Evolutionary conservation across 1,139 yeast species (phyloP), one percentile per base, ranked within the genome.

Genomic region (Arxiozyma heterogenica): DNA sequence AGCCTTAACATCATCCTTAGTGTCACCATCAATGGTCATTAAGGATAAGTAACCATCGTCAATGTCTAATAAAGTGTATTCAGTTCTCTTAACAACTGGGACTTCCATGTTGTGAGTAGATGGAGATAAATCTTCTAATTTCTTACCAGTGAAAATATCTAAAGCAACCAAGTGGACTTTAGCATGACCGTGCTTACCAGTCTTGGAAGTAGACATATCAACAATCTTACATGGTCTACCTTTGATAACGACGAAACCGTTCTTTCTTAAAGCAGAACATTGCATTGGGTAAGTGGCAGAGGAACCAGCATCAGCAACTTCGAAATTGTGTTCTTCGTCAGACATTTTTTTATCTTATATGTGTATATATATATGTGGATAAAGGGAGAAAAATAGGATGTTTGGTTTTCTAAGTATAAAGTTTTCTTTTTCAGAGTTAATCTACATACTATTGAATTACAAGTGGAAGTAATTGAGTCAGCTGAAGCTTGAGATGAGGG

Each of bases 151-250:
- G 91, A 93, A 93, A 76, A 93, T 91, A 77, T 93, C 98, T 71
- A 86, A 84, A 75, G 98, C 98, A 66, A 93, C 97, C 81, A 93
- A 84, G 80, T 93, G 98, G 78, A 93, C 98, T 85, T 93, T 93
- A 76, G 98, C 98, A 93, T 93, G 98, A 80, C 98, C 98, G 86
- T 93, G 98, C 97, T 93, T 93, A 81, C 98, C 98, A 70, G 98
- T 93, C 87, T 93, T 93, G 73, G 98, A 93, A 73, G 98, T 93
- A 63, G 98, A 93, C 98, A 93, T 93, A 77, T 93, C 98, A 71
- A 93, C 94, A 77, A 93, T 93, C 86, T 93, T 93, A 84, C 98
- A 93, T 76, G 98, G 98, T 84, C 98, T 94, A 73, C 89, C 82
- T 83, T 94, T 94, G 81, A 93, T 93, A 71, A 85, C 95, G 75